Percentiles rank a stretch among this genome's conserved stretches.
Conservation (phyloP, 169 alveolate genomes). For the Babesia ovis region DNA sequence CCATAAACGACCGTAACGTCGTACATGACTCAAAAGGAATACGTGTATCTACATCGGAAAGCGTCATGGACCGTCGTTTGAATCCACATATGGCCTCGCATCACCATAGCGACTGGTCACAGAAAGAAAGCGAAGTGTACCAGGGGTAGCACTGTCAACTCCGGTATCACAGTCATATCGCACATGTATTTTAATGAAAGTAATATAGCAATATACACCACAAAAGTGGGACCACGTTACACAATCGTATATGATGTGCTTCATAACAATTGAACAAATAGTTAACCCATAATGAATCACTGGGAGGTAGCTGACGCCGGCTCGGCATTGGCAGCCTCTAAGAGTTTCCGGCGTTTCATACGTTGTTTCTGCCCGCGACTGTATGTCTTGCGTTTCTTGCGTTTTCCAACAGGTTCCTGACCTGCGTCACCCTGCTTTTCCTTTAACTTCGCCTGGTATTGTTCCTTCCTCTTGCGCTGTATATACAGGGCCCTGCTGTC, state of each 20-base stretch:
- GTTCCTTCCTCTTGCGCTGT: constrained; percentile 54
- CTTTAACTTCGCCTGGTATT: constrained; percentile 11
- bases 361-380: constrained; percentile 65
- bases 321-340: no score
- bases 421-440: not conserved
- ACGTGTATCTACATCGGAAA: constrained; percentile 26
- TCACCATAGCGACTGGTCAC: constrained; percentile 5
- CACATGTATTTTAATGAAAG: no score
- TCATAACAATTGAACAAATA: no score
- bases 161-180: no score
- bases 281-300: no score
- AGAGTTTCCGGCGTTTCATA: constrained; percentile 47
- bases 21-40: constrained; percentile 56
- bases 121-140: constrained; percentile 45
- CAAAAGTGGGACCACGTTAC: no score
- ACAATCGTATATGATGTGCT: no score
- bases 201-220: no score
- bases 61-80: constrained; percentile 28
- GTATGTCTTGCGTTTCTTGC: constrained; percentile 48
- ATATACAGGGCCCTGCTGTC: constrained; percentile 51
- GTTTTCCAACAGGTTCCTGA: not conserved
- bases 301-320: not conserved
- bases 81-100: constrained; percentile 5
- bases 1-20: constrained; percentile 8
- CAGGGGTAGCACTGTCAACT: constrained; percentile 5